phyloP scores from a whole-genome alignment of 306 rosid species.

The Corylus heterophylla region DNA sequence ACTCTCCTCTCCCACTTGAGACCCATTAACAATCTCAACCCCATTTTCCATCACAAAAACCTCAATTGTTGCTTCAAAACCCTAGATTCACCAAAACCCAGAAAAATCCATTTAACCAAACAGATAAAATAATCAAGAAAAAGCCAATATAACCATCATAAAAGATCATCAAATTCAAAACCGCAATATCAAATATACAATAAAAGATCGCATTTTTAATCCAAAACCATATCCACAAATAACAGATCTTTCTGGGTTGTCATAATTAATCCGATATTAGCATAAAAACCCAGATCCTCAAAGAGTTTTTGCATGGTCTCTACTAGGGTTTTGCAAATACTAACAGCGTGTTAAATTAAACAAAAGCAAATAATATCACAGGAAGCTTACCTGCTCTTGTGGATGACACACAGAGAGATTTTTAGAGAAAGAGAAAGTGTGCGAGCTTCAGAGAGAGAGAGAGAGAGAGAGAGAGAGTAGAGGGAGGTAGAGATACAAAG shows the following conservation, averaged over 20 bases:
- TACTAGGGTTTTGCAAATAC: slow-evolving; percentile 44
- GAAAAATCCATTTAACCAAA: slow-evolving; percentile 10
- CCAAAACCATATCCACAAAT: background rate
- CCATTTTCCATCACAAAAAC: slow-evolving; percentile 60
- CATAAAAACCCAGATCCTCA: slow-evolving; percentile 27
- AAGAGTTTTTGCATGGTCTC: slow-evolving; percentile 5
- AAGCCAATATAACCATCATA: background rate
- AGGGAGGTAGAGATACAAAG: slow-evolving; percentile 19
- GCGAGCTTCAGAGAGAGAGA: slow-evolving; percentile 14
- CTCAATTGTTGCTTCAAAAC: slow-evolving; percentile 32
- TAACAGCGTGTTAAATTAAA: background rate
- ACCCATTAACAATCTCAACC: slow-evolving; percentile 39
- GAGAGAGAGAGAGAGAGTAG: slow-evolving; percentile 26
- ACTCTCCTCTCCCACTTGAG: slow-evolving; percentile 42
- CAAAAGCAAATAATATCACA: slow-evolving; percentile 16
- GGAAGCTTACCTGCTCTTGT: slow-evolving; percentile 47
- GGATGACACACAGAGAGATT: slow-evolving; percentile 1
- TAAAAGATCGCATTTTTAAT: slow-evolving; percentile 7
- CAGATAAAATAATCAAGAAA: background rate
- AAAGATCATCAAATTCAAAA: slow-evolving; percentile 15
- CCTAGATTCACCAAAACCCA: slow-evolving; percentile 53
- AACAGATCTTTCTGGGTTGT: background rate
- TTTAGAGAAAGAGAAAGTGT: slow-evolving; percentile 16
- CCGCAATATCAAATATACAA: slow-evolving; percentile 6
- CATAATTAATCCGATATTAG: background rate